Conservation (phyloP, 305 asterid species). For the Coffea humblotiana region DNA sequence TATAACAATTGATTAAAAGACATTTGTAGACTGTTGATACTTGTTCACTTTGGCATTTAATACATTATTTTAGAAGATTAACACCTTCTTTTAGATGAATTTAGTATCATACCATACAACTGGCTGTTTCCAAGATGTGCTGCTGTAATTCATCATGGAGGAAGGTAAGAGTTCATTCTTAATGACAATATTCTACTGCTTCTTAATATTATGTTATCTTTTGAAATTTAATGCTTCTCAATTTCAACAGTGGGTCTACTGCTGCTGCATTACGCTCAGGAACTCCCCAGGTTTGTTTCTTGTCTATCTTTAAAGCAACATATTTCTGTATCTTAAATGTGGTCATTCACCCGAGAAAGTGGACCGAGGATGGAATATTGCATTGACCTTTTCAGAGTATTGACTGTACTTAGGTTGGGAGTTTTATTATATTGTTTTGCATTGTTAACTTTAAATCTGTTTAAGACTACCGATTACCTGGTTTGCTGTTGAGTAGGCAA, state of each 20-base stretch:
- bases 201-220: slow-evolving; percentile 12
- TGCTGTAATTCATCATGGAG: slow-evolving; percentile 94
- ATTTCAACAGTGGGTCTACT: slow-evolving; percentile 71
- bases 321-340: not conserved
- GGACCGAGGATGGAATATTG: not conserved
- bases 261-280: slow-evolving; percentile 89
- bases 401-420: not conserved
- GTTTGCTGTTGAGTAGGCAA: not conserved
- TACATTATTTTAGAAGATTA: slow-evolving; percentile 12
- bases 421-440: not conserved
- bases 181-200: slow-evolving; percentile 7
- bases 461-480: not conserved
- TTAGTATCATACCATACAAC: slow-evolving; percentile 70
- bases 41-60: not conserved
- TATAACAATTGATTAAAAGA: not conserved
- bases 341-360: not conserved
- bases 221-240: slow-evolving; percentile 14
- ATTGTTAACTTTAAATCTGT: not conserved
- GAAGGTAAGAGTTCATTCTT: slow-evolving; percentile 54
- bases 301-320: not conserved
- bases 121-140: slow-evolving; percentile 89
- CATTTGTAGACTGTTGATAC: not conserved
- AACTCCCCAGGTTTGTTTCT: slow-evolving; percentile 81
- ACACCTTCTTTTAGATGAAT: slow-evolving; percentile 22
- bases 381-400: not conserved